A percentile compares a stretch with the other conserved stretches of the same genome.
Evolutionary conservation across 1,284 basidiomycete species (phyloP).

Genomic region (Schizophyllum amplum): DNA sequence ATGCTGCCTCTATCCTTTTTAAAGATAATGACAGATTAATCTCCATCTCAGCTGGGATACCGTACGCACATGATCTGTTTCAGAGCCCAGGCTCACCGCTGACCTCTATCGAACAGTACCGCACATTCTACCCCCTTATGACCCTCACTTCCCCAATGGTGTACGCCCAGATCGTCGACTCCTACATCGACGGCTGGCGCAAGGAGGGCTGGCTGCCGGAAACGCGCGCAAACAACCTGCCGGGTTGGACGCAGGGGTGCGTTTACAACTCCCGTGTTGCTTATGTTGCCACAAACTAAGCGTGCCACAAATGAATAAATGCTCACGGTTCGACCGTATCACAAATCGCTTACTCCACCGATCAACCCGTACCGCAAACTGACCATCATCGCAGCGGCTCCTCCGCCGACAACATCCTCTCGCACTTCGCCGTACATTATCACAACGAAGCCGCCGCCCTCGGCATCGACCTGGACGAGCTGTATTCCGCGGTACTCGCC

Average conservation of each 20-base stretch:
- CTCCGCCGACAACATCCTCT: slow-evolving; percentile 56
- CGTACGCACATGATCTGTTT: slow-evolving; percentile 27
- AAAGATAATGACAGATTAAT: background rate
- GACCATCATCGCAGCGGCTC: slow-evolving; percentile 42
- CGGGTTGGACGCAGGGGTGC: slow-evolving; percentile 57
- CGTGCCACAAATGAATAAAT: no score
- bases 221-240: slow-evolving; percentile 59
- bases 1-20: background rate
- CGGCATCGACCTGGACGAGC: slow-evolving; percentile 51
- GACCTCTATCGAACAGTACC: slow-evolving; percentile 33
- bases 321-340: no score
- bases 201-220: slow-evolving; percentile 71
- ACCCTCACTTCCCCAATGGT: slow-evolving; percentile 56
- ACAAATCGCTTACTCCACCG: no score
- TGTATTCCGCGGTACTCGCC: slow-evolving; percentile 50
- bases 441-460: slow-evolving; percentile 53
- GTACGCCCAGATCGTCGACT: slow-evolving; percentile 62
- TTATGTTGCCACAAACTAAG: no score
- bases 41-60: slow-evolving; percentile 50
- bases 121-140: slow-evolving; percentile 61
- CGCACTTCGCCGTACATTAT: slow-evolving; percentile 59
- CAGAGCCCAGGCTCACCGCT: background rate
- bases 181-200: slow-evolving; percentile 61
- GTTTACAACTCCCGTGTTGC: slow-evolving; percentile 6
- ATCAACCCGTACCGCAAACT: no score